Evolutionary conservation across 2,329 filamentous ascomycete species (phyloP).

Genomic region (Blastomyces parvus): DNA sequence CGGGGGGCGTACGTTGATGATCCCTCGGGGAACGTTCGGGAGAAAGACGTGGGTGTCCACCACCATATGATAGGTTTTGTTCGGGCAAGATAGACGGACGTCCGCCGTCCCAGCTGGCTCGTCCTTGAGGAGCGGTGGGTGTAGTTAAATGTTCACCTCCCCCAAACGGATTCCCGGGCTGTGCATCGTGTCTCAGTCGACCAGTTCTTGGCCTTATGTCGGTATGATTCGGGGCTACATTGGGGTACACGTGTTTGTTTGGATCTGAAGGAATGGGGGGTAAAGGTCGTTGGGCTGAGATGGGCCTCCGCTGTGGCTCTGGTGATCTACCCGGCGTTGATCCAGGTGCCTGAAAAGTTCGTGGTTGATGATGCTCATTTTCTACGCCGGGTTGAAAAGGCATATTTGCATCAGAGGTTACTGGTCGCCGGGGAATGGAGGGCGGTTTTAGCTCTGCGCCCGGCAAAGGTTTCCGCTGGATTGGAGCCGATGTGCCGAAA

Average conservation of each 20-base stretch:
- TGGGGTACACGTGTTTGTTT: not conserved
- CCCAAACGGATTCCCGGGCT: not conserved
- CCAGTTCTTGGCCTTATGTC: not conserved
- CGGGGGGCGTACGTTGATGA: not conserved
- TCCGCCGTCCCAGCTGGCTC: conserved; percentile 8
- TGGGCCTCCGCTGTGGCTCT: not conserved
- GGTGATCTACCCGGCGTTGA: not conserved
- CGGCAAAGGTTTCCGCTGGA: conserved; percentile 32
- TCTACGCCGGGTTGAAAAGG: not conserved
- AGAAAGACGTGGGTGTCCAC: not conserved
- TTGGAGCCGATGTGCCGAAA: conserved; percentile 30
- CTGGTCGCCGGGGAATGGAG: not conserved
- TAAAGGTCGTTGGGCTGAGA: conserved; percentile 9
- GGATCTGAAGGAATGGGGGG: not conserved
- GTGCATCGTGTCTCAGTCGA: not conserved
- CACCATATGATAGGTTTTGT: not conserved
- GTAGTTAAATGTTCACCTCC: not conserved
- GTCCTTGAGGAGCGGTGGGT: not conserved
- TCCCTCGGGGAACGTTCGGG: not conserved
- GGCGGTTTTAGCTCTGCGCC: conserved; percentile 11
- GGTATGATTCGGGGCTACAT: not conserved
- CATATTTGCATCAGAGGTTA: not conserved
- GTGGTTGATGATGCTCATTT: not conserved
- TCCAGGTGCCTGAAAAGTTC: not conserved
- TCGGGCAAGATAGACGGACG: not conserved